Base-by-base conservation (phyloP, 331 rosid species). In the Telfairia occidentalis region DNA sequence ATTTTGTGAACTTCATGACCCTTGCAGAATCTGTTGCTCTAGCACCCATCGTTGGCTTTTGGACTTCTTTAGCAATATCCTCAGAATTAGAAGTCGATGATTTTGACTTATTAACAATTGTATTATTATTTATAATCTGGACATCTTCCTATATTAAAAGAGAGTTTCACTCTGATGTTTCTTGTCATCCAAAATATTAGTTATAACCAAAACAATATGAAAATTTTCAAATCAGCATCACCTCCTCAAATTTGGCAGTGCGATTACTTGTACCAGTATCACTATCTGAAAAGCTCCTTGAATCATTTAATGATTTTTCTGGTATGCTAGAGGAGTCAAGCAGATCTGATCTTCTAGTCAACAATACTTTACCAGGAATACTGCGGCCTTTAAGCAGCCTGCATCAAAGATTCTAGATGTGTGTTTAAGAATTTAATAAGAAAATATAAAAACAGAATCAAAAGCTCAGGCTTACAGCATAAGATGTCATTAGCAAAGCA, bases 11-110 rank as follows among this genome's bases (percentile, higher is more conserved):
- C 86, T 93, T 93, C 81, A 80, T 65, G 46, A 93, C 87, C 79
- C 97, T 87, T 26, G 98, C 92, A 75, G 97, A 86, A 81, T 93
- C 98, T 54, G 96, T 93, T 77, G 98, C 90, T 82, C 98, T 89
- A 37, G 91, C 89, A 70, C 98, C 94, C 76, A 83, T 73, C 64
- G 84, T 45, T 59, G 88, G 77, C 73, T 86, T 90, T 46, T 54
- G 88, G 19, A 86, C 75, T 70, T 85, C 94, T 83, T 83, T 85
- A 32, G 90, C 46, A 29, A 79, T 38, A 81, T 48, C 79, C 49
- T 88, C 92, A 46, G 78, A 37, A 24, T 34, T 72, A 2, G 82
- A 81, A 8, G 82, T 76, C 48, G 89, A 83, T 28, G 78, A 38
- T 76, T 82, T 89, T 46, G 76, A 81, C 85, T 80, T 90, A 74